Base-by-base conservation (phyloP, 805 yeast species). In the Priceomyces castillae region DNA sequence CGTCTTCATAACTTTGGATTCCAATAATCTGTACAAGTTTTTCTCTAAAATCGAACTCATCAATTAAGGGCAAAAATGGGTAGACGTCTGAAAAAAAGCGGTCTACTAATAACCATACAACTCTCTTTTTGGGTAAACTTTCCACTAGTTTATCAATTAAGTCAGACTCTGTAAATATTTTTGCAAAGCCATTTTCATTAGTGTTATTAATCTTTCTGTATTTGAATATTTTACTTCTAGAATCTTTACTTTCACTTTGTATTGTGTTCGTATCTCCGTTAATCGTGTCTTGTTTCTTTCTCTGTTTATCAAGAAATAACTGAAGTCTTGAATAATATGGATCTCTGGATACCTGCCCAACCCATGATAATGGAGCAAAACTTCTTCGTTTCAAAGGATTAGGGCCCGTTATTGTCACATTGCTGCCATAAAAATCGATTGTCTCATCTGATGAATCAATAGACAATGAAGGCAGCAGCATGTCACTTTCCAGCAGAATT, bases 351-450 rank as follows among this genome's bases (percentile, higher is more conserved):
- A 62, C 51, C 6, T 64, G 46, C 4, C 67, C 50, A 5, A 59
- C 48, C 62, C 67, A 63, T 5, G 65, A 54, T 28, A 65, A 56
- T 0, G 70, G 69, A 2, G 69, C 70, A 36, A 47, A 59, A 37
- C 58, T 58, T 26, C 51, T 48, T 45, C 68, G 48, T 16, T 65
- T 52, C 12, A 56, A 34, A 2, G 57, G 54, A 2, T 60, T 65
- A 30, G 51, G 52, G 30, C 52, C 52, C 12, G 54, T 49, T 0
- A 62, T 39, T 2, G 68, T 44, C 14, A 59, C 48, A 40, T 62
- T 52, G 1, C 56, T 56, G 12, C 51, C 48, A 39, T 40, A 52
- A 39, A 57, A 55, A 31, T 51, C 55, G 9, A 55, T 52, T 2
- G 44, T 43, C 14, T 55, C 61, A 34, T 43, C 37, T 4, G 26